These are phyloP conservation scores for Eustoma russellianum DNA, from an alignment of 257 asterid species.

Conservation along the genomic window DNA sequence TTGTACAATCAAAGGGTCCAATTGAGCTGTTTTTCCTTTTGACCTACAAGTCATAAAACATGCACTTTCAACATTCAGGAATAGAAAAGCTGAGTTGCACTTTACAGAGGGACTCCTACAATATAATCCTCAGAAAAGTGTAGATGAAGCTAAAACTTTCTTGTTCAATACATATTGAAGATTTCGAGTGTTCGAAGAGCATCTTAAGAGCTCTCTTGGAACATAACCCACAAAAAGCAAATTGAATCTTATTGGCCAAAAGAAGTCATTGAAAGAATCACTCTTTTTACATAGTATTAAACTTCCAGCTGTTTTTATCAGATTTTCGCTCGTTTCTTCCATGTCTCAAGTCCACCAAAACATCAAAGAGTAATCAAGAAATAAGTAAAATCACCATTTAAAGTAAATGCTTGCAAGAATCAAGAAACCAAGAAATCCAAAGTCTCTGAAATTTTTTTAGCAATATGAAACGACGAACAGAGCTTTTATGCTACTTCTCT, in stretches of 20 bases:
- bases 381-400: background rate
- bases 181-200: background rate
- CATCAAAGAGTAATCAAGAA: background rate
- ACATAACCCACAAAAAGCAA: background rate
- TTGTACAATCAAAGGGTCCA: constrained; percentile 91
- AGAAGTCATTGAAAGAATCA: too few species aligned
- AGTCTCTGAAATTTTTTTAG: too few species aligned
- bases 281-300: too few species aligned
- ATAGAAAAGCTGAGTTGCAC: background rate
- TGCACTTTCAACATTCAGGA: background rate
- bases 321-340: too few species aligned
- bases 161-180: background rate
- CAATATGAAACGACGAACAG: background rate
- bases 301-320: too few species aligned
- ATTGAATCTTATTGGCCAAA: too few species aligned
- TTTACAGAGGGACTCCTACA: too few species aligned
- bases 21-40: constrained; percentile 57
- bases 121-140: too few species aligned
- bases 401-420: too few species aligned
- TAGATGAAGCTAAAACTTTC: background rate
- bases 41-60: constrained; percentile 45
- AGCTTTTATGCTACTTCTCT: background rate
- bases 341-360: too few species aligned
- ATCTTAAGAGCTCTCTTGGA: background rate
- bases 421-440: background rate